Evolutionary conservation across 306 rosid genomes (phyloP), one percentile per base, ranked within the genome.

Genomic region (Senna tora): DNA sequence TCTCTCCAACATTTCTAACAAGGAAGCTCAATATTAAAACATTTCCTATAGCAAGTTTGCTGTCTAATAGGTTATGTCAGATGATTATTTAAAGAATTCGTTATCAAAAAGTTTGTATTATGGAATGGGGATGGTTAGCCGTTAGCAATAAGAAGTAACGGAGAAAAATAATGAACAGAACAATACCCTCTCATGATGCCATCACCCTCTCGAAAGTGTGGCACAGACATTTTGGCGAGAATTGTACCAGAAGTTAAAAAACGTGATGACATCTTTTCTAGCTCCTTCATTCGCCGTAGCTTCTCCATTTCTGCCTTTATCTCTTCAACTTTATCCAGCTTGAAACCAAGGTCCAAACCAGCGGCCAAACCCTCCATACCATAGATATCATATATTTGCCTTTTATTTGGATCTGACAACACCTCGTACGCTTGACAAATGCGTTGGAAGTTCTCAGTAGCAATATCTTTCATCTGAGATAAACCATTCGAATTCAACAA

Each of bases 401-500:
- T 82, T 33, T 91, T 95, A 41, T 54, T 92, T 74, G 84, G 87
- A 77, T 95, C 99, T 0, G 96, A 79, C 59, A 95, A 71, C 63
- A 95, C 88, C 84, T 95, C 99, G 62, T 95, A 95, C 0, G 96
- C 99, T 84, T 95, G 85, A 34, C 93, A 84, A 59, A 95, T 92
- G 30, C 96, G 87, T 52, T 89, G 99, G 53, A 95, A 95, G 79
- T 95, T 91, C 74, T 87, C 92, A 3, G 99, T 91, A 17, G 96
- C 99, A 51, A 84, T 82, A 62, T 88, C 97, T 72, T 95, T 95
- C 93, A 95, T 89, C 95, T 94, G 76, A 77, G 46, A 72, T 9
- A 51, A 66, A 17, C 60, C 17, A 52, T 49, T 12, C 7, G 57
- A 51, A 55, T 36, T 33, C 34, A 69, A 25, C 25, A 76, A 77